Conservation (phyloP, 164 flowering plant genomes). For the Stephania yunnanensis region DNA sequence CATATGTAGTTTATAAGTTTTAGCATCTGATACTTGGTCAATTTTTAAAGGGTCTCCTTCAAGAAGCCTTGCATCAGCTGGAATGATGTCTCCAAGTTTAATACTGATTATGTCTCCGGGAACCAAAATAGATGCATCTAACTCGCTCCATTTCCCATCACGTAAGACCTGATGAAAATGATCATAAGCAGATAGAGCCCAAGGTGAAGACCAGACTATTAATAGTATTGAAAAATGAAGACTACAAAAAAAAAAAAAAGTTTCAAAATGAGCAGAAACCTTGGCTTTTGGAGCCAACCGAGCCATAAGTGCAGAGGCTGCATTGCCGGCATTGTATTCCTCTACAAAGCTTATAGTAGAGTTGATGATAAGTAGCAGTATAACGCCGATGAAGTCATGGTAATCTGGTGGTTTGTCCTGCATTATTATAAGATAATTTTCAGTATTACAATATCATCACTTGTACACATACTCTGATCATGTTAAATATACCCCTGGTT, state of each 20-base stretch:
- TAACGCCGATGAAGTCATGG: slow-evolving; percentile 90
- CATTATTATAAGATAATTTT: not conserved
- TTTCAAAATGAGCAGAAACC: slow-evolving; percentile 16
- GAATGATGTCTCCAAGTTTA: slow-evolving; percentile 83
- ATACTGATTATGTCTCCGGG: slow-evolving; percentile 88
- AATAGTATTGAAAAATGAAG: not conserved
- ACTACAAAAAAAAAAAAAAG: not conserved
- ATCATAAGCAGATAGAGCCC: not conserved
- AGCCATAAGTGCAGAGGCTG: slow-evolving; percentile 96
- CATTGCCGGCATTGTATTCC: slow-evolving; percentile 94
- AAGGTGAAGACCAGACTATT: not conserved
- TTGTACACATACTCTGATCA: not conserved
- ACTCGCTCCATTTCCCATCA: slow-evolving; percentile 80
- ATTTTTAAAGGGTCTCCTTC: slow-evolving; percentile 88
- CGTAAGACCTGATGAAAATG: slow-evolving; percentile 52
- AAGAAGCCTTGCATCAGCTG: slow-evolving; percentile 90
- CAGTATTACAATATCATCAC: too few relatives aligned
- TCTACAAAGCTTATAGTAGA: slow-evolving; percentile 93
- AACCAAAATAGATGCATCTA: slow-evolving; percentile 72
- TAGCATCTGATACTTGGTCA: slow-evolving; percentile 51
- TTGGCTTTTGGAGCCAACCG: slow-evolving; percentile 86
- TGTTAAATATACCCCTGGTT: slow-evolving; percentile 70
- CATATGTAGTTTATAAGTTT: too few relatives aligned
- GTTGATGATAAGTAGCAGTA: slow-evolving; percentile 66
- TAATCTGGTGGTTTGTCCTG: slow-evolving; percentile 90